Evolutionary conservation across 805 yeast species (phyloP), one percentile per base, ranked within the genome.

Genomic region (Saturnispora hagleri): DNA sequence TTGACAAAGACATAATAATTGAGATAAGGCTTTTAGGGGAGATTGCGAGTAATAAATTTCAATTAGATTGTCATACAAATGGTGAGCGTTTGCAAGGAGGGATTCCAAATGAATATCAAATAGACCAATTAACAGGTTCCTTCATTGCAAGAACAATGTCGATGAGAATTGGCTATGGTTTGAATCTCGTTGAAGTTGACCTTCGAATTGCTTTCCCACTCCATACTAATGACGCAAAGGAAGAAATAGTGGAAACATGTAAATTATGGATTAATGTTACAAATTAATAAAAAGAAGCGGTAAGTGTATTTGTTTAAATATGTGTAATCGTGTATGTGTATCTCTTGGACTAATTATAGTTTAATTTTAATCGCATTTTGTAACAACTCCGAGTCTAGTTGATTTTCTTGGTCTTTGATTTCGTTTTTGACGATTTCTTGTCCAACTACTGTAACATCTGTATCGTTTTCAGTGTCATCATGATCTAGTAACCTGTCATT

Each of bases 51-150:
- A 55, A 71, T 61, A 60, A 73, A 50, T 73, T 73, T 57, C 55
- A 60, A 46, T 64, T 73, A 4, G 66, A 61, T 27, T 57, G 77
- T 43, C 63, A 67, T 5, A 69, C 75, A 27, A 76, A 76, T 56
- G 73, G 73, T 17, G 81, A 76, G 55, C 61, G 62, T 17, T 64
- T 74, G 20, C 70, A 69, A 43, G 74, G 77, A 2, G 67, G 31
- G 26, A 35, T 43, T 5, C 47, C 51, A 26, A 34, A 12, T 27
- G 81, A 76, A 54, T 55, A 75, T 51, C 75, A 72, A 55, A 43
- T 49, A 28, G 51, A 49, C 12, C 17, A 45, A 31, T 10, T 40
- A 8, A 33, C 26, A n/a, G 47, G 51, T 18, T 41, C 46, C 5
- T 49, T 49, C 17, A 13, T 49, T 10, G 51, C 51, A 3, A 24